Evolutionary conservation across 1,139 yeast species (phyloP).

Genomic region (Saccharomyces hybrid): DNA sequence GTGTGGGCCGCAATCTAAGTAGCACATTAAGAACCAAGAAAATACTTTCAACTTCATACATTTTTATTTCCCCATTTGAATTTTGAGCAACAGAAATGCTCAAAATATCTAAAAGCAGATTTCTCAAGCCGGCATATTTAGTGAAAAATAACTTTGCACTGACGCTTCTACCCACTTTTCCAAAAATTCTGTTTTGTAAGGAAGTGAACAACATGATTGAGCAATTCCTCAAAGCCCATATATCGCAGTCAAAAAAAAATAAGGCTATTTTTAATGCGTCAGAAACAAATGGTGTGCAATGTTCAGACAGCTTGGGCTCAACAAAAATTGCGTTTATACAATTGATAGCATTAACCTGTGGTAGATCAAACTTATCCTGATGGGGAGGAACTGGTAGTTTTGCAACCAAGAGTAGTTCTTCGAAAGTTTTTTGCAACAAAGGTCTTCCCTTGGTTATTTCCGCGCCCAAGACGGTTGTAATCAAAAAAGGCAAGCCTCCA

Average conservation of each 20-base stretch:
- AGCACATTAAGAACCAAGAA: conserved; percentile 72
- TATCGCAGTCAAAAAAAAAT: conserved; percentile 49
- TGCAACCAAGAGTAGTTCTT: conserved; percentile 47
- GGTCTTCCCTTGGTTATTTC: conserved; percentile 35
- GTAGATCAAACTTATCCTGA: conserved; percentile 58
- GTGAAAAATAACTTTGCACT: conserved; percentile 65
- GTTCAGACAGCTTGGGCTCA: conserved; percentile 55
- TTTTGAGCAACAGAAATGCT: conserved; percentile 8
- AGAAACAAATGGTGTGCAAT: conserved; percentile 47
- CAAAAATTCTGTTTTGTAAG: conserved; percentile 70
- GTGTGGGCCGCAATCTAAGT: conserved; percentile 56
- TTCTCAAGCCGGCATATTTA: conserved; percentile 47
- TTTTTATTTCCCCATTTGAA: neutral
- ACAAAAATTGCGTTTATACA: conserved; percentile 67
- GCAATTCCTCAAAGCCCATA: conserved; percentile 88
- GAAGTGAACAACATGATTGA: conserved; percentile 90
- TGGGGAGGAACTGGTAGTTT: conserved; percentile 39
- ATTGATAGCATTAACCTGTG: conserved; percentile 92
- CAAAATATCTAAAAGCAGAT: conserved; percentile 42
- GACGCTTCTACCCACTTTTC: conserved; percentile 42
- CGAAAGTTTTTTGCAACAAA: conserved; percentile 44
- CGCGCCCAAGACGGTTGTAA: conserved; percentile 65
- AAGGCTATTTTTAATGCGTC: conserved; percentile 55
- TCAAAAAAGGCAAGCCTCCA: conserved; percentile 78
- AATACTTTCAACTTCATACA: conserved; percentile 42